These are phyloP conservation scores for Tephrocybe sp. DNA, from an alignment of 768 basidiomycete genomes.

Conservation along the genomic window DNA sequence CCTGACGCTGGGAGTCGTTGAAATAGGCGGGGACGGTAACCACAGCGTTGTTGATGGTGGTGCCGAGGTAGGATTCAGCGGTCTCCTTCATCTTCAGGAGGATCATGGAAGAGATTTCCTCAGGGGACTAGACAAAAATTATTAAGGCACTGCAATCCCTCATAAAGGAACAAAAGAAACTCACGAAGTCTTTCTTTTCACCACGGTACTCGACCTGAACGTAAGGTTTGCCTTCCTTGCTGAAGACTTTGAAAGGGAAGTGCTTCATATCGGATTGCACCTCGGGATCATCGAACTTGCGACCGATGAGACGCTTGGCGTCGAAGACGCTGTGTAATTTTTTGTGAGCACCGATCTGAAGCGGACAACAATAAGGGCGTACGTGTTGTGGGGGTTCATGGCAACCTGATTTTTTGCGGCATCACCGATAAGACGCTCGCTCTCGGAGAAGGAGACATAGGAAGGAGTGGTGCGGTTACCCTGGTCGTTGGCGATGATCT, in stretches of 20 bases:
- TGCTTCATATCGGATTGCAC: conserved; percentile 85
- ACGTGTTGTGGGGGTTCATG: conserved; percentile 96
- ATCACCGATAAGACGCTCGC: conserved; percentile 97
- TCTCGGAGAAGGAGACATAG: conserved; percentile 93
- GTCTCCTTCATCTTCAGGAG: conserved; percentile 98
- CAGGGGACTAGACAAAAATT: conserved; percentile 67
- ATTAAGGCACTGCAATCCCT: conserved; percentile 22
- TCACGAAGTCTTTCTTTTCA: conserved; percentile 91
- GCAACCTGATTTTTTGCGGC: conserved; percentile 99
- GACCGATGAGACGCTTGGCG: conserved; percentile 96
- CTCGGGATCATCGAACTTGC: conserved; percentile 84
- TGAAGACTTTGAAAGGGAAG: conserved; percentile 92
- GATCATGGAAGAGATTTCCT: conserved; percentile 98
- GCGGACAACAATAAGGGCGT: conserved; percentile 20
- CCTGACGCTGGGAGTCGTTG: conserved; percentile 98
- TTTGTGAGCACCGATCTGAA: conserved; percentile 5
- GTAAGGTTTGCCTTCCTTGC: conserved; percentile 87
- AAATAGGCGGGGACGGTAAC: conserved; percentile 98
- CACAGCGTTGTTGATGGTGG: conserved; percentile 83
- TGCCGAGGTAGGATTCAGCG: conserved; percentile 94
- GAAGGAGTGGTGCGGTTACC: conserved; percentile 95
- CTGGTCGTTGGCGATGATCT: conserved; percentile 96
- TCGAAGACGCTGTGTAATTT: conserved; percentile 77
- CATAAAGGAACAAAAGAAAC: conserved; percentile 23
- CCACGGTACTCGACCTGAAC: conserved; percentile 89